These are phyloP conservation scores for Apiotrichum montevideense DNA, from an alignment of 1,284 basidiomycete genomes.

Conservation along the genomic window DNA sequence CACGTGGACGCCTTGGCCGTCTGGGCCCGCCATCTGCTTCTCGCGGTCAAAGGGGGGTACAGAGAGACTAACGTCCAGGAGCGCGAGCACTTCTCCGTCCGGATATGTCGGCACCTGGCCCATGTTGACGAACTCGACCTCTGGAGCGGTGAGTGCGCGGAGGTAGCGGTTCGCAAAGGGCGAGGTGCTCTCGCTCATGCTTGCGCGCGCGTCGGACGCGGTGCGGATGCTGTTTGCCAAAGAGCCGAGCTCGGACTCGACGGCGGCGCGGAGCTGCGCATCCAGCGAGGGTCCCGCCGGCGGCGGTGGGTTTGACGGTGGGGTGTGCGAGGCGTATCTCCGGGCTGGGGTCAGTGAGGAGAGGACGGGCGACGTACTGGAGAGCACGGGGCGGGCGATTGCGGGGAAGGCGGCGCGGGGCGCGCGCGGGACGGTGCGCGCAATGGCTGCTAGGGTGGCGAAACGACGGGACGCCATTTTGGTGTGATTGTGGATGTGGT, in stretches of 20 bases:
- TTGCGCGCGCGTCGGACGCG: background rate
- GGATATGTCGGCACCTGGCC: conserved; percentile 11
- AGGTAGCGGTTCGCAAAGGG: background rate
- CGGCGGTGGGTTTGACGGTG: background rate
- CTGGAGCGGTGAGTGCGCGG: conserved; percentile 8
- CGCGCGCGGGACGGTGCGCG: too few species aligned
- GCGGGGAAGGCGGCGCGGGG: too few species aligned
- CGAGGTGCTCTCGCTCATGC: background rate
- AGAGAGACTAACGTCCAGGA: conserved; percentile 11
- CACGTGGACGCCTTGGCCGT: conserved; percentile 13
- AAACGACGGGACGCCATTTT: too few species aligned
- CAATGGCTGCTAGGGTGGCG: too few species aligned
- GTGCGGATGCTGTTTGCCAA: background rate
- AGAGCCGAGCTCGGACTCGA: conserved; percentile 5
- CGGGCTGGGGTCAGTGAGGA: background rate
- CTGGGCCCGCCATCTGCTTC: conserved; percentile 1
- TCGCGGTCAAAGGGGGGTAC: background rate
- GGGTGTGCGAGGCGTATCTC: background rate
- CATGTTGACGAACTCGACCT: conserved; percentile 16
- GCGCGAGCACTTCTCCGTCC: conserved; percentile 9
- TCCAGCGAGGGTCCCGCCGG: conserved; percentile 2
- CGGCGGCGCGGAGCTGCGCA: conserved; percentile 2
- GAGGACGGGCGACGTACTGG: too few species aligned
- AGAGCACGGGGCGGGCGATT: too few species aligned
- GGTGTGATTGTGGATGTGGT: too few species aligned